Conservation (phyloP, 345 rosid genomes). For the Melaleuca alternifolia region DNA sequence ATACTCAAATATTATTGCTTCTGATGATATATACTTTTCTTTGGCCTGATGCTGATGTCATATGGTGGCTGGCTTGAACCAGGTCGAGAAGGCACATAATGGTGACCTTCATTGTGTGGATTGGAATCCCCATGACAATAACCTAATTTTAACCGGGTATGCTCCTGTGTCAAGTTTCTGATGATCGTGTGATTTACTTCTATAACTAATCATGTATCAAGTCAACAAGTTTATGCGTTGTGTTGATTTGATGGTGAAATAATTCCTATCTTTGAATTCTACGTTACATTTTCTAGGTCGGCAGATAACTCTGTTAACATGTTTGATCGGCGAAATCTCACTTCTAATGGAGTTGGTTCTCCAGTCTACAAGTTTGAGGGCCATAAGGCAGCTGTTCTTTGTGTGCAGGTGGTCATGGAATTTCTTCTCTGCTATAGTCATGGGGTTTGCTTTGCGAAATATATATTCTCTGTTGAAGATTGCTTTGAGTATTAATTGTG, state of each 20-base stretch:
- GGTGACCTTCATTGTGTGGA: constrained; percentile 99
- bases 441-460: not conserved
- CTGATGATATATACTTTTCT: not conserved
- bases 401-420: constrained; percentile 59
- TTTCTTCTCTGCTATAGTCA: not conserved
- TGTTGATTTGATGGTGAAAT: not conserved
- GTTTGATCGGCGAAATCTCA: constrained; percentile 86
- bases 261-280: not conserved
- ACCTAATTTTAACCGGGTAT: constrained; percentile 92
- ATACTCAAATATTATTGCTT: not conserved
- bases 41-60: not conserved
- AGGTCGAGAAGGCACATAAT: constrained; percentile 94
- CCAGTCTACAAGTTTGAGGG: constrained; percentile 83
- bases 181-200: not conserved
- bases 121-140: constrained; percentile 89
- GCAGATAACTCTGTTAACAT: constrained; percentile 88
- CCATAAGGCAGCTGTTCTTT: constrained; percentile 83
- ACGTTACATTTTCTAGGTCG: constrained; percentile 35
- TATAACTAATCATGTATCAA: not conserved
- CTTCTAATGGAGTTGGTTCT: constrained; percentile 64
- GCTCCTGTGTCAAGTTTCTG: not conserved
- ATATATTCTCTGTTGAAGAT: not conserved
- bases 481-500: not conserved
- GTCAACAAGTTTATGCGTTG: not conserved
- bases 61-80: not conserved